A percentile compares a stretch with the other conserved stretches of the same genome.
Evolutionary conservation across 257 asterid species (phyloP).

Genomic region (Catharanthus roseus): DNA sequence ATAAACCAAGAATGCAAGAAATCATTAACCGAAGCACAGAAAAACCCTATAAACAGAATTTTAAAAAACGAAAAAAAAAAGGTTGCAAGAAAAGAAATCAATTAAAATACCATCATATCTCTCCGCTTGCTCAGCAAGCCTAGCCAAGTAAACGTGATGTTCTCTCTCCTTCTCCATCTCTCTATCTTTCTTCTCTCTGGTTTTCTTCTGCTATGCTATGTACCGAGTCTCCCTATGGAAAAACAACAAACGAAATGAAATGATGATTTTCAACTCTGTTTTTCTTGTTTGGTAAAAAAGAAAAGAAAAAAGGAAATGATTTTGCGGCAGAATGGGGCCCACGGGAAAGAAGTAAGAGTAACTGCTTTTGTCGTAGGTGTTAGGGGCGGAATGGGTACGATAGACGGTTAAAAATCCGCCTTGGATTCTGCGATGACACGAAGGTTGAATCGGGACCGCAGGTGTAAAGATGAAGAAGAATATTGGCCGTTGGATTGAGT

Average conservation of each 20-base stretch:
- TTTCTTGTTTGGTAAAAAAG: background rate
- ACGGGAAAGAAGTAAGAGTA: conserved; percentile 7
- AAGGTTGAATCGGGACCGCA: conserved; percentile 13
- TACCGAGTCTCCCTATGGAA: background rate
- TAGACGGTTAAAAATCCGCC: conserved; percentile 21
- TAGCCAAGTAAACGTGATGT: conserved; percentile 59
- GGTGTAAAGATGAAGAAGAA: background rate
- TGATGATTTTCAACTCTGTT: background rate
- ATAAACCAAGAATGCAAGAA: conserved; percentile 1
- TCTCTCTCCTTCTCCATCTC: conserved; percentile 66
- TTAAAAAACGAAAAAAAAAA: background rate
- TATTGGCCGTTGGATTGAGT: conserved; percentile 23
- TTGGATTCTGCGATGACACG: conserved; percentile 5
- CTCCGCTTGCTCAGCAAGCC: conserved; percentile 77
- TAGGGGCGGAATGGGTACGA: conserved; percentile 9
- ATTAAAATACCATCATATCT: conserved; percentile 56
- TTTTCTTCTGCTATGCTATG: background rate
- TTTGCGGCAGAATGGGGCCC: background rate
- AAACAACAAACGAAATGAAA: conserved; percentile 1
- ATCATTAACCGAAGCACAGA: background rate
- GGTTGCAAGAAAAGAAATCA: background rate
- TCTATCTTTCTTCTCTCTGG: conserved; percentile 12
- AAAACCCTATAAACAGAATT: background rate
- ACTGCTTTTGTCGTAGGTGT: conserved; percentile 3
- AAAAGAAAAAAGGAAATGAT: background rate